A percentile compares a stretch with the other conserved stretches of the same genome.
Conservation (phyloP, 768 basidiomycete genomes). For the Clavulina sp. region DNA sequence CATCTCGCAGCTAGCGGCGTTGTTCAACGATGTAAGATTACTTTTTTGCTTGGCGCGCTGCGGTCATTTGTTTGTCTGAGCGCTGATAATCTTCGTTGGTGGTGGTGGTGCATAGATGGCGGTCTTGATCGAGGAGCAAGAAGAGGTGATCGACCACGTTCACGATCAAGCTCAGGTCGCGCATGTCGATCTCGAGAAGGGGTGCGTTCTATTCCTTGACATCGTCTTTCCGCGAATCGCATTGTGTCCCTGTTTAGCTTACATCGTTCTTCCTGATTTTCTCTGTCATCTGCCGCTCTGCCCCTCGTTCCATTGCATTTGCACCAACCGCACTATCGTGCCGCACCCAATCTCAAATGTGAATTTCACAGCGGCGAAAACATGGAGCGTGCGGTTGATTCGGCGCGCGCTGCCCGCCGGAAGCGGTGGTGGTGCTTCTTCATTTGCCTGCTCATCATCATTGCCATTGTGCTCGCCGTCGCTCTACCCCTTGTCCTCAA, state of each 20-base stretch:
- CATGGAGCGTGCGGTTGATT: not conserved
- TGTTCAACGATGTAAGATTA: slow-evolving; percentile 59
- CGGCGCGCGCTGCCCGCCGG: not conserved
- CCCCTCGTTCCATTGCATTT: too few species aligned
- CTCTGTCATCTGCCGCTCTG: too few species aligned
- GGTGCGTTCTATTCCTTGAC: not conserved
- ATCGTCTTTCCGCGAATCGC: not conserved
- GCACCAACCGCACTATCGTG: too few species aligned
- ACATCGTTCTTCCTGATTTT: not conserved
- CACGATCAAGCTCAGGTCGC: not conserved
- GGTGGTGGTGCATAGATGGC: not conserved
- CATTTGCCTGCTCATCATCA: not conserved
- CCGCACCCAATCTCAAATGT: too few species aligned
- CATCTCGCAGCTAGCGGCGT: slow-evolving; percentile 69
- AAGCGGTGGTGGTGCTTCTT: not conserved
- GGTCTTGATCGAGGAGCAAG: not conserved
- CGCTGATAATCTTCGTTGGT: not conserved
- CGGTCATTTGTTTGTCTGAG: not conserved
- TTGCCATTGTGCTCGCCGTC: not conserved
- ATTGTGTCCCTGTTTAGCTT: not conserved
- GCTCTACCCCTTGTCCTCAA: not conserved
- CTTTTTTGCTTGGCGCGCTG: not conserved
- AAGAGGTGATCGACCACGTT: not conserved
- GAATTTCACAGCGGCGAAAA: not conserved
- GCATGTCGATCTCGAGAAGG: not conserved